Base-by-base conservation (phyloP, 2,329 filamentous ascomycete species). In the Knoxdaviesia proteae region DNA sequence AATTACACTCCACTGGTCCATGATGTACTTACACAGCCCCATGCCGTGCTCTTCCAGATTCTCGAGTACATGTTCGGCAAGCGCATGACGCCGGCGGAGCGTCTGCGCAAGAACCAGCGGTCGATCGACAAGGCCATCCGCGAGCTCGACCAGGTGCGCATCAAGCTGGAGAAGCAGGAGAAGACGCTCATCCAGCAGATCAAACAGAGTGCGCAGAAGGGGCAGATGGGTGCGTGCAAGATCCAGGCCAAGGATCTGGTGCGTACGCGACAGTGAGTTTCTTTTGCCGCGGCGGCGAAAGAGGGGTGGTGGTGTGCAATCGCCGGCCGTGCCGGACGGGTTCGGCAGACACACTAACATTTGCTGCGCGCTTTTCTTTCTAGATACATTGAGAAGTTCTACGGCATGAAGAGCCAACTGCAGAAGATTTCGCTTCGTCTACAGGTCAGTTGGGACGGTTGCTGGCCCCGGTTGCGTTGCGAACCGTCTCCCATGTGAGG, bases 51-150 rank as follows among this genome's bases (percentile, higher is more conserved):
- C 41, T 40, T 38, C 20, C 53, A 94, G 84, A 84, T 96, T 57
- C 74, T 98, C 48, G 90, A 98, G 74, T 98, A 90, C 87, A 88
- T 88, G 36, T 98, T 98, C 57, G 90, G 90, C 51, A 96, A 94
- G 74, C 90, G 90, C 62, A 92, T 96, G 74, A 98, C 90, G 68
- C 88, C 90, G 4, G 84, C 86, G 30, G 82, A 90, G 70, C 80
- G 83, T 59, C 68, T 88, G 59, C 78, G 83, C 60, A 88, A 88
- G 69, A 93, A 98, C 61, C 90, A 96, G 64, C 77, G 90, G 53
- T 86, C 90, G 51, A 77, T 98, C 49, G 90, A 98, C 62, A 94
- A 94, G 67, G 93, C 90, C 7, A 90, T 96, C 55, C 78, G 90
- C 51, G 90, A 98, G 60, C 74, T 98, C 42, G 90, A 98, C 56